Conservation (phyloP, 179 eudicot species). For the Spinacia oleracea region DNA sequence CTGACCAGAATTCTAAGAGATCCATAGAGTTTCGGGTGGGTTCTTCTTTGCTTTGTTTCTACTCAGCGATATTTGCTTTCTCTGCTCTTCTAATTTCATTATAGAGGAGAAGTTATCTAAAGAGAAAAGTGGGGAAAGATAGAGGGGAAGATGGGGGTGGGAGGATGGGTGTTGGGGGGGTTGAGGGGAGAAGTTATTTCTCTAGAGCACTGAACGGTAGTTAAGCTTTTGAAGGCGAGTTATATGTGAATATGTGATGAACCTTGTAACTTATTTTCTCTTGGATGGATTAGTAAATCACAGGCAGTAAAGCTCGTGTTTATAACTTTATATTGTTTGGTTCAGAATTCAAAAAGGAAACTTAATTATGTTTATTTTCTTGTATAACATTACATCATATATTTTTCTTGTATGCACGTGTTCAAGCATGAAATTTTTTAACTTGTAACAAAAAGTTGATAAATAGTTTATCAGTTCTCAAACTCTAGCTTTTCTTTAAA, state of each 20-base stretch:
- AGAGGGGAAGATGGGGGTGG: not conserved
- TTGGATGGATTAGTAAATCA: not conserved
- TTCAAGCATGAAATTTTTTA: not conserved
- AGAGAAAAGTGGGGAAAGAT: not conserved
- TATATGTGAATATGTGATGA: not conserved
- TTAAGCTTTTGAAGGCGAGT: not conserved
- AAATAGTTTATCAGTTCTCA: not conserved
- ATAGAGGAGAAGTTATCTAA: not conserved
- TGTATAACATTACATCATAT: not conserved
- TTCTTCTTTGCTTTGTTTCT: not conserved
- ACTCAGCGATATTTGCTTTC: not conserved
- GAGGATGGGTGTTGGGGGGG: no score
- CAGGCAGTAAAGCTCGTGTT: not conserved
- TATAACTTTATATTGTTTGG: not conserved
- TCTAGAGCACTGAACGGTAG: not conserved
- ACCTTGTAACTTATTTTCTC: not conserved
- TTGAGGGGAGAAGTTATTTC: not conserved
- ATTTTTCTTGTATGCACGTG: not conserved
- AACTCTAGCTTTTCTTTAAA: not conserved
- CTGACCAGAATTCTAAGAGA: slow-evolving; percentile 25
- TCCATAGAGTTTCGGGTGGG: slow-evolving; percentile 70
- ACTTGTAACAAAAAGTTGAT: not conserved
- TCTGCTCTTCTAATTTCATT: not conserved
- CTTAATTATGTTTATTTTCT: not conserved
- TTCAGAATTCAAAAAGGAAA: not conserved